A percentile compares a stretch with the other conserved stretches of the same genome.
These are phyloP conservation scores for Coniochaeta prunicola DNA, from an alignment of 2,329 filamentous ascomycete species.

Conservation along the genomic window DNA sequence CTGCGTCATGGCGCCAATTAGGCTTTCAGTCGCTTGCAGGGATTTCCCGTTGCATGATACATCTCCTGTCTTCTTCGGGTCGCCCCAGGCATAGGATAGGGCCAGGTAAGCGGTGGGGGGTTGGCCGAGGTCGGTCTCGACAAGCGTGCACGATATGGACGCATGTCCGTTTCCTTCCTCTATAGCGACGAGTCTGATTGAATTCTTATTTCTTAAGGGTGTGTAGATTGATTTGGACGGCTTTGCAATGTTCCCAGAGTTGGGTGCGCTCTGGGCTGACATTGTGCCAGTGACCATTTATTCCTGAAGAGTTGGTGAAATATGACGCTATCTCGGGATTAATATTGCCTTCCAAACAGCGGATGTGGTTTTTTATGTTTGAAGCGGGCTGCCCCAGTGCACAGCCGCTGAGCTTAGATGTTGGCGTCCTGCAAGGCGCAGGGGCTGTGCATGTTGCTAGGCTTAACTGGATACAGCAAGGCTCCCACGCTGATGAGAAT, in stretches of 20 bases:
- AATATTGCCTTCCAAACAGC: no score
- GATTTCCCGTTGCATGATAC: not conserved
- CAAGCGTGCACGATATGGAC: not conserved
- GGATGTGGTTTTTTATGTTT: no score
- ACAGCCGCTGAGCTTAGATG: not conserved
- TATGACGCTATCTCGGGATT: no score
- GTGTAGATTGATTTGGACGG: not conserved
- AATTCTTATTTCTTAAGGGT: not conserved
- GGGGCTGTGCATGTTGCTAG: not conserved
- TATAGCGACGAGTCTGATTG: not conserved
- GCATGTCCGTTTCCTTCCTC: not conserved
- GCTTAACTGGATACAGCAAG: not conserved
- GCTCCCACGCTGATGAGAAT: not conserved
- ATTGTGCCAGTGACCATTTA: no score
- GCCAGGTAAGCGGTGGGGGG: not conserved
- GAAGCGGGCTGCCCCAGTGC: no score
- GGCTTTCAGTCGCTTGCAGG: not conserved
- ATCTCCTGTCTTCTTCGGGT: not conserved
- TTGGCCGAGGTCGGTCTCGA: not conserved
- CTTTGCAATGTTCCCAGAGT: not conserved
- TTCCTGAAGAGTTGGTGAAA: no score
- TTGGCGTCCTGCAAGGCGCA: not conserved
- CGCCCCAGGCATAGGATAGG: constrained; percentile 7
- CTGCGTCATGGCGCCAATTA: not conserved
- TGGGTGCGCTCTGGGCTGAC: not conserved